Base-by-base conservation (phyloP, 306 rosid genomes). In the Prosopis cineraria region DNA sequence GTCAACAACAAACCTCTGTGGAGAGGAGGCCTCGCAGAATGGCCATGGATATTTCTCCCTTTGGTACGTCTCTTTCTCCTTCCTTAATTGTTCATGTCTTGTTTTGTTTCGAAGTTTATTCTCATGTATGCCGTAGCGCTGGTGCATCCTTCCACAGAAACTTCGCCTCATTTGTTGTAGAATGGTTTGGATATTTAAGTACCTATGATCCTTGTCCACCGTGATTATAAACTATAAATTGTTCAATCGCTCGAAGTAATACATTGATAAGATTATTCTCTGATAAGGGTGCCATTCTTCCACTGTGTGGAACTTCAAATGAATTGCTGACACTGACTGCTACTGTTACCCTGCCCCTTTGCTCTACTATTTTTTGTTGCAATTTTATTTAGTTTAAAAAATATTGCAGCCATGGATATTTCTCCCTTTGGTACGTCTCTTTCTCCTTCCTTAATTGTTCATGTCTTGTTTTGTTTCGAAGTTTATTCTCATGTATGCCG, bases 21-120 rank as follows among this genome's bases (percentile, higher is more conserved):
- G 90, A 87, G 69, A 75, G 47, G 13, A 89, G 81, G 77, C 93
- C 93, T 62, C 85, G 86, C 20, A 72, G 83, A 29, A 22, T 37
- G 37, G 89, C 87, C 19, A 14, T 85, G 12, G 91, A 91, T 73
- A 60, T 89, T 75, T 86, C 88, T 47, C 93, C 96, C 69, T 89
- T 90, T 74, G 98, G 98, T 85, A 78, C 65, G 81, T 68, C 43
- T 74, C 33, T 0, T 25, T 22, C 4, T 31, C 29, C 43, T 68
- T 47, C 2, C 8, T 47, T 39, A 9, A 6, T 39, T 39, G 9
- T 7, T 6, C 4, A 4, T 0, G 11, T 2, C 6, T 7, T 39
- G 7, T 5, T 36, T 36, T 36, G 40, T 36, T 36, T 39, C 43
- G 9, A 36, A 7, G 6, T 36, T 39, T 8, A 9, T 39, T 39